Percentiles rank a stretch among this genome's conserved stretches.
These are phyloP conservation scores for Massariosphaeria phaeospora DNA, from an alignment of 495 filamentous ascomycete genomes.

Conservation along the genomic window DNA sequence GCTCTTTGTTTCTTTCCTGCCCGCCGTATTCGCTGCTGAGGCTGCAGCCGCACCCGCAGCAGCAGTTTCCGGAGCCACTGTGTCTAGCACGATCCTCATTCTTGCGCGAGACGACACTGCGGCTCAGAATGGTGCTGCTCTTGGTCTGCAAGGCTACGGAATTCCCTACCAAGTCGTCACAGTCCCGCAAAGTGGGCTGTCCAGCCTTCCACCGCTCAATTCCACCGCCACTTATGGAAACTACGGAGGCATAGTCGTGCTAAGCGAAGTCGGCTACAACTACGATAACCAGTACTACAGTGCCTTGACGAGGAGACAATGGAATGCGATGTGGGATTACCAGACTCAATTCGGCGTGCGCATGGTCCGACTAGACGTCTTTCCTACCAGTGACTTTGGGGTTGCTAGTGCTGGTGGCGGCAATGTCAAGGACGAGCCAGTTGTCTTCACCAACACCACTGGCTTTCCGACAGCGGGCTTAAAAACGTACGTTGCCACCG, in stretches of 20 bases:
- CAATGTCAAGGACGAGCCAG: slow-evolving; percentile 28
- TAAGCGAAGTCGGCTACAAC: slow-evolving; percentile 55
- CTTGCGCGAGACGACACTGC: slow-evolving; percentile 51
- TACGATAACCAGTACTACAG: slow-evolving; percentile 48
- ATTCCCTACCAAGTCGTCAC: slow-evolving; percentile 54
- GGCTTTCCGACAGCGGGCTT: slow-evolving; percentile 26
- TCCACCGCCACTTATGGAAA: slow-evolving; percentile 46
- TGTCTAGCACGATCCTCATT: slow-evolving; percentile 50
- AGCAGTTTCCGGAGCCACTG: slow-evolving; percentile 18
- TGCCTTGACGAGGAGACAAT: slow-evolving; percentile 54
- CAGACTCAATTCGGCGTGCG: slow-evolving; percentile 55
- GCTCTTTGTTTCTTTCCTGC: slow-evolving; percentile 8
- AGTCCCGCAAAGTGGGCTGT: slow-evolving; percentile 50
- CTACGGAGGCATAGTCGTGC: slow-evolving; percentile 54
- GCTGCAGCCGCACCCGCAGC: no score
- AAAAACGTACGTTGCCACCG: slow-evolving; percentile 27
- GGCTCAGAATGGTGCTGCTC: slow-evolving; percentile 44
- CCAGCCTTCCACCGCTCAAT: slow-evolving; percentile 49
- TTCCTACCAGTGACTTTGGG: slow-evolving; percentile 51
- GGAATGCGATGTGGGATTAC: slow-evolving; percentile 54
- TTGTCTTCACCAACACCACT: slow-evolving; percentile 30
- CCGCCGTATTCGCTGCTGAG: slow-evolving; percentile 13
- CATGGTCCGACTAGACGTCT: slow-evolving; percentile 58
- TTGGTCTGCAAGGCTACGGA: slow-evolving; percentile 57
- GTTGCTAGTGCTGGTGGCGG: slow-evolving; percentile 22